Evolutionary conservation across 257 asterid genomes (phyloP), one percentile per base, ranked within the genome.

Genomic region (Datura wrightii): DNA sequence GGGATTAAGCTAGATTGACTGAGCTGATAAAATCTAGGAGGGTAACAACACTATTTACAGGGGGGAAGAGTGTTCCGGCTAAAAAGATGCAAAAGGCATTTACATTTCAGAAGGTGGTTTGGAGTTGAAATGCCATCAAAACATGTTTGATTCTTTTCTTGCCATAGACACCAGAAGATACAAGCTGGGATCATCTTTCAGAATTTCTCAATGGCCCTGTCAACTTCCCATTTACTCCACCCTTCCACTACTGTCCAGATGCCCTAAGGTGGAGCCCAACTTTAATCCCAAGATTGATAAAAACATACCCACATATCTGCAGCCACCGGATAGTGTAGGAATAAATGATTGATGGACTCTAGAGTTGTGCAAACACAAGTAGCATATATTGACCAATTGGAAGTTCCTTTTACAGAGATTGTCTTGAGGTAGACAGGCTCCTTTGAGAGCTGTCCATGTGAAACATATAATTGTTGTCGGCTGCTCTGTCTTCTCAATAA

Each of bases 271-370:
- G 44, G 46, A 65, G 74, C 0, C 48, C 74, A 66, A 37, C 44
- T 24, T 66, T 36, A 66, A 66, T 66, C 41, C 74, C 48, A 66
- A 66, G 24, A 66, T 66, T 14, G 48, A 13, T 60, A 5, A 24
- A 10, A 60, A 24, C 69, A 60, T 60, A 3, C 41, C 48, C 24
- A 6, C 19, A 14, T 66, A 66, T 41, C 18, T 66, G 42, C 74
- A 14, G 74, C 74, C 74, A 66, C 74, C 7, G 74, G 74, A 66
- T 36, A 36, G 74, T 37, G 46, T 66, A 66, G 74, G 74, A 65
- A 66, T 36, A 66, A 14, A 36, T 66, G 74, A 66, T 36, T 66
- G 74, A 66, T 66, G 11, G 2, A 36, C 74, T 66, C 74, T 66
- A 24, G 74, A 66, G 74, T 66, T 36, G 48, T 36, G 48, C 48